Conservation (phyloP, 1,284 basidiomycete genomes). For the Singerocomus inundabilis region DNA sequence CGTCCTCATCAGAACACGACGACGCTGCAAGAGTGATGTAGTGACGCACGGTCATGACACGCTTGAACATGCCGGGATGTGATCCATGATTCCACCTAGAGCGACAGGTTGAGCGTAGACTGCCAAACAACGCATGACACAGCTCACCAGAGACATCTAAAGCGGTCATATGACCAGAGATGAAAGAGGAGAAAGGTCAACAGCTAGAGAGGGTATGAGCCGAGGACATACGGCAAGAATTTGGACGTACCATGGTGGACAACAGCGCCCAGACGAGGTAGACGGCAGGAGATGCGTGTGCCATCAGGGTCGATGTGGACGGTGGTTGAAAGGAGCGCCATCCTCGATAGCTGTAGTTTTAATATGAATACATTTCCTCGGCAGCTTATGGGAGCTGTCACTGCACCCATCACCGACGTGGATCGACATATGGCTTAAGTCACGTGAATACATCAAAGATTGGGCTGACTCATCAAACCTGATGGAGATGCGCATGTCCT, state of each 20-base stretch:
- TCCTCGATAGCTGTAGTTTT: too few species aligned
- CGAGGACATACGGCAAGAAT: too few species aligned
- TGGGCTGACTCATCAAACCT: too few species aligned
- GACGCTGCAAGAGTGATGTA: neutral
- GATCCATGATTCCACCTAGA: slow-evolving; percentile 65
- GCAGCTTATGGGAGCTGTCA: too few species aligned
- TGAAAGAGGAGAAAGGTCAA: slow-evolving; percentile 65
- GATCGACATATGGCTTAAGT: too few species aligned
- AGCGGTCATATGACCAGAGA: slow-evolving; percentile 75
- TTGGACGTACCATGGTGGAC: slow-evolving; percentile 43
- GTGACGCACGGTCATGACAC: slow-evolving; percentile 69
- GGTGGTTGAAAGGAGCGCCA: too few species aligned
- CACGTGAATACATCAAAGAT: too few species aligned
- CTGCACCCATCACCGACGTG: too few species aligned
- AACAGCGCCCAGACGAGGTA: slow-evolving; percentile 64
- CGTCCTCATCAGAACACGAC: neutral
- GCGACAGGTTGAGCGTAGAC: neutral
- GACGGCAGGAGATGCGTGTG: slow-evolving; percentile 58
- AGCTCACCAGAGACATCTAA: slow-evolving; percentile 64
- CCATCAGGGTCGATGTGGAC: slow-evolving; percentile 41
- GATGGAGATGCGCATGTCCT: too few species aligned
- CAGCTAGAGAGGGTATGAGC: slow-evolving; percentile 40
- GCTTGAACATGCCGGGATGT: slow-evolving; percentile 69
- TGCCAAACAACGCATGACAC: too few species aligned
- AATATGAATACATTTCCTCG: too few species aligned